Base-by-base conservation (phyloP, 2,329 filamentous ascomycete species). In the Cordyceps farinosa region DNA sequence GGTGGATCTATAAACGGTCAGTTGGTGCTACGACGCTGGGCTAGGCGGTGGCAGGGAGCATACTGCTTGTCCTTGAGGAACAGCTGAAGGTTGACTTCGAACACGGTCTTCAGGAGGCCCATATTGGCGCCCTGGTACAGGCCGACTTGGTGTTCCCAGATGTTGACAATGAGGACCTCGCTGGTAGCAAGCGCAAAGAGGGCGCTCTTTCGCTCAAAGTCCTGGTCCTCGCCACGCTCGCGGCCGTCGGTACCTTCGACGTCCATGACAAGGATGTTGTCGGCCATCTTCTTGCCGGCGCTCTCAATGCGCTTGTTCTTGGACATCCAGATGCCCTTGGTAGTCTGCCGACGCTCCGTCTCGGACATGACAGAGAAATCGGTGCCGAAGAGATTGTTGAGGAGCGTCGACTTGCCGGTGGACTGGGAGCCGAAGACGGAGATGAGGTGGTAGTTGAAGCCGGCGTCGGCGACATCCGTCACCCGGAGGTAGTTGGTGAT, bases 291-390 rank as follows among this genome's bases (percentile, higher is more conserved):
- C 67, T 75, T 75, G 57, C 79, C 78, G 55, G 76, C 78, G 62
- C 78, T 80, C 63, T 79, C 75, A 67, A 79, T 77, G 69, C 83
- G 82, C 81, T 96, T 97, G 79, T 98, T 98, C 81, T 97, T 96
- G 67, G 93, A 96, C 89, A 99, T 90, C 95, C 95, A 99, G 75
- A 99, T 99, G 73, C 95, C 95, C 82, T 98, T 99, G 51, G 95
- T 99, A 0, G 95, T 99, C 82, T 99, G 95, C 66, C 92, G 88
- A 67, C 95, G 87, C 76, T 97, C 92, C 66, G 87, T 84, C 82
- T 99, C 95, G 70, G 92, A 91, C 95, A 99, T 99, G 74, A 99
- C 94, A 69, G 92, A 94, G 80, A 99, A 99, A 63, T 93, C 85
- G 69, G 95, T 99, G 67, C 92, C 91, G 75, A 99, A 99, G 63